phyloP scores from a whole-genome alignment of 345 rosid species.

The Durio zibethinus region DNA sequence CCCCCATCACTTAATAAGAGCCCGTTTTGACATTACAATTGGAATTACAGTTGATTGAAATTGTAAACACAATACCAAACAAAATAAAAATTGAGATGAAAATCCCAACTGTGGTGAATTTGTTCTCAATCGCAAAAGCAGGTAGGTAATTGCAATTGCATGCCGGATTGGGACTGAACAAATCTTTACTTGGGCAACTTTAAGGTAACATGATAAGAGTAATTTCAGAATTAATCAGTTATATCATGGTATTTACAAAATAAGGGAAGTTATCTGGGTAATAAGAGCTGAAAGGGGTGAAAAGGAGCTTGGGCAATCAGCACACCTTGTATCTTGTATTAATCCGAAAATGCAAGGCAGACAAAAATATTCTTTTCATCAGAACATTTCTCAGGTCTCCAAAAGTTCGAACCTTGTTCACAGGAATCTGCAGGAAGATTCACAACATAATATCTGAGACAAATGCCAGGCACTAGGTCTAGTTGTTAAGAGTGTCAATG shows the following conservation, averaged over 20 bases:
- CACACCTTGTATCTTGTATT: constrained; percentile 95
- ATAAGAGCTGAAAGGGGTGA: background rate
- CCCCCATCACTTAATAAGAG: background rate
- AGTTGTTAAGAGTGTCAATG: background rate
- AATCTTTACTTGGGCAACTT: background rate
- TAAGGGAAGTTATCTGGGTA: background rate
- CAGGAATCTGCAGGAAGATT: constrained; percentile 78
- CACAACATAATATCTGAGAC: background rate
- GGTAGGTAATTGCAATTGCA: background rate
- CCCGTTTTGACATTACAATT: constrained; percentile 2
- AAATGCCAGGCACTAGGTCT: background rate
- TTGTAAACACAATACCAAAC: background rate
- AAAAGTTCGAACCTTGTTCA: constrained; percentile 75
- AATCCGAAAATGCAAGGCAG: constrained; percentile 97
- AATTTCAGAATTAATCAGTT: constrained; percentile 4
- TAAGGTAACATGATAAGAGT: background rate
- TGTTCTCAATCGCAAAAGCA: background rate
- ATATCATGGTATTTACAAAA: background rate
- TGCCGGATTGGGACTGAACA: background rate
- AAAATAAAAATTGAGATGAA: constrained; percentile 1
- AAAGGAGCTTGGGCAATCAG: background rate
- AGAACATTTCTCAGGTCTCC: constrained; percentile 90
- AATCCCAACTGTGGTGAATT: background rate
- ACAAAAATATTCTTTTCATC: constrained; percentile 97
- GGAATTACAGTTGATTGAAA: background rate